Evolutionary conservation across 1,139 yeast genomes (phyloP).

Genomic region (Protomyces arabidopsidicola): DNA sequence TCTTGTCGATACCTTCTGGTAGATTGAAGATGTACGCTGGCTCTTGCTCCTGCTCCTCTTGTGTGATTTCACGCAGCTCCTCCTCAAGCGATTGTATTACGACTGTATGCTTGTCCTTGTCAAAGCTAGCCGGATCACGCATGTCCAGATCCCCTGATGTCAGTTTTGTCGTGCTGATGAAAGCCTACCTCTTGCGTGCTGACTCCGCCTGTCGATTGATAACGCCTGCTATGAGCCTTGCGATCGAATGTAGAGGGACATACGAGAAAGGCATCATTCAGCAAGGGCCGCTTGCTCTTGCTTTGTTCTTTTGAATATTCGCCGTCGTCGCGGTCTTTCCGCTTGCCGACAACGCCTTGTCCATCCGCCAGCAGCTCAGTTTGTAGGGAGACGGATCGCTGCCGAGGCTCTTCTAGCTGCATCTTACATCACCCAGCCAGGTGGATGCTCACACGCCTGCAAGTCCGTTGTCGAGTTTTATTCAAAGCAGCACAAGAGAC

Average conservation of each 20-base stretch:
- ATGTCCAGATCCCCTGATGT: constrained; percentile 7
- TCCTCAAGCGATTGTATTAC: constrained; percentile 25
- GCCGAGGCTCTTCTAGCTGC: background rate
- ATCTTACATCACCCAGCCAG: background rate
- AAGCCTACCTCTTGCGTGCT: background rate
- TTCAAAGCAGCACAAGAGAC: background rate
- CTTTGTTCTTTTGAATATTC: background rate
- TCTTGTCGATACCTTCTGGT: constrained; percentile 18
- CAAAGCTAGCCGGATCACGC: constrained; percentile 8
- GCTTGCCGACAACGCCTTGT: background rate
- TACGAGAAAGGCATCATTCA: constrained; percentile 23
- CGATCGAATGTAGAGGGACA: background rate
- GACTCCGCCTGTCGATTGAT: background rate
- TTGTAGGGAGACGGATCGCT: too few species aligned
- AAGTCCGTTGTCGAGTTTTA: background rate
- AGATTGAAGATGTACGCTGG: constrained; percentile 3
- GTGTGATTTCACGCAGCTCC: background rate
- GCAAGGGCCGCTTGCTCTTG: constrained; percentile 2
- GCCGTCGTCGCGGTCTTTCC: constrained; percentile 1
- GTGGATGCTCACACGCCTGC: background rate
- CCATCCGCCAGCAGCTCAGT: too few species aligned
- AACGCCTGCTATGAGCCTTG: background rate
- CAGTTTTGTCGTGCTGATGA: background rate
- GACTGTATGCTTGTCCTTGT: constrained; percentile 28
- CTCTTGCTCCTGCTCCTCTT: constrained; percentile 8